Percentiles rank a stretch among this genome's conserved stretches.
Conservation (phyloP, 768 basidiomycete genomes). For the Panus rudis region DNA sequence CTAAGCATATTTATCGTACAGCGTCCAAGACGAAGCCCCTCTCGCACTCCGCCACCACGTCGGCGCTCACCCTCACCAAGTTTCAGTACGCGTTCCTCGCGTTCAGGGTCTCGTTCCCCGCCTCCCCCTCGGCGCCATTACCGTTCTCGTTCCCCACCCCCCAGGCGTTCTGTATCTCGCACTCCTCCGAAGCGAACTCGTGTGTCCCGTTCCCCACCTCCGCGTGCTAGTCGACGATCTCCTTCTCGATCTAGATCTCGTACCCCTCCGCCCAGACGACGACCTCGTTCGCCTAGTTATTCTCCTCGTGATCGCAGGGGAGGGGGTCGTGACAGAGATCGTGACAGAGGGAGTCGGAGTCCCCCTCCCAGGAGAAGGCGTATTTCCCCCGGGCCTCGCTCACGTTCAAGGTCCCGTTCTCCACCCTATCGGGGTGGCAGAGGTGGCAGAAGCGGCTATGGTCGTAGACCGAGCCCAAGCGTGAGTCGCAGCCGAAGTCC, state of each 20-base stretch:
- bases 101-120: conserved; percentile 28
- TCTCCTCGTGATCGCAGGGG: conserved; percentile 29
- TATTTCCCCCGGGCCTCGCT: conserved; percentile 21
- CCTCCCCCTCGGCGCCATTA: conserved; percentile 7
- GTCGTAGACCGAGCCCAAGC: conserved; percentile 17
- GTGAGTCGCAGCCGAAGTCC: conserved; percentile 34
- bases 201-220: conserved; percentile 35
- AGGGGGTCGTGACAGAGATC: too few species aligned
- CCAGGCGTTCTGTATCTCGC: conserved; percentile 13
- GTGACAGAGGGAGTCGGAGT: conserved; percentile 41
- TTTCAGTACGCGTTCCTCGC: conserved; percentile 31
- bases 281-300: conserved; percentile 40
- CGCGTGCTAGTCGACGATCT: conserved; percentile 29
- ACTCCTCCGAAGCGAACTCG: conserved; percentile 23
- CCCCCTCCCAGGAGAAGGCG: conserved; percentile 36
- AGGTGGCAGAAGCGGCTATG: too few species aligned
- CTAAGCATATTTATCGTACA: conserved; percentile 3
- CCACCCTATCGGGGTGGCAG: conserved; percentile 15
- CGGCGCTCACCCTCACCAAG: conserved; percentile 13
- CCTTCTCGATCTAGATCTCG: too few species aligned
- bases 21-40: conserved; percentile 6
- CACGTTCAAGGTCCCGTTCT: conserved; percentile 20
- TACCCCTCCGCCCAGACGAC: conserved; percentile 33
- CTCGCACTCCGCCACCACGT: conserved; percentile 10
- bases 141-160: conserved; percentile 27